Base-by-base conservation (phyloP, 805 yeast species). In the Isabelozyma heimii region DNA sequence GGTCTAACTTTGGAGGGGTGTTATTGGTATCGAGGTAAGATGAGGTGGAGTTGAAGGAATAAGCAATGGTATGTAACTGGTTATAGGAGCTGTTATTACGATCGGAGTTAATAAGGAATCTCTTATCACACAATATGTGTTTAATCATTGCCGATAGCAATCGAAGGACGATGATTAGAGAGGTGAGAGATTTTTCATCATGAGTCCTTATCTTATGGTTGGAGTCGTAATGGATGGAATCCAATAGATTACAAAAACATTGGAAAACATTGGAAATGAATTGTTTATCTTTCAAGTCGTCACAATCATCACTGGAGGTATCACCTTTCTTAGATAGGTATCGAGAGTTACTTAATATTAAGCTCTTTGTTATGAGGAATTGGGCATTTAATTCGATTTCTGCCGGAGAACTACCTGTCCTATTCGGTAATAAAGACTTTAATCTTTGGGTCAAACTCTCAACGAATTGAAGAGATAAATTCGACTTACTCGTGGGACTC, bases 351-450 rank as follows among this genome's bases (percentile, higher is more conserved):
- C 20, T 14, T 14, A 42, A 24, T 8, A 42, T 42, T 15, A 42
- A 27, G 14, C 37, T 14, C 24, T 63, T 65, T 16, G 76, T 66
- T 24, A 59, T 53, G 16, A 65, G 48, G 49, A 65, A 73, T 51
- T 72, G 77, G 2, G 74, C 70, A 47, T 72, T 69, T 40, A 72
- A 57, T 56, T 73, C 77, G 8, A 73, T 73, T 48, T 73, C 77
- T 9, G 65, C 65, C 9, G 70, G 50, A 4, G 70, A 54, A 50
- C 64, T 62, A n/a, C 77, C 76, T 1, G 76, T 67, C 27, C 71
- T 56, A 53, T 59, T 64, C 14, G 78, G 77, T 20, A 73, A 58
- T 24, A 72, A 57, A 24, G 66, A 59, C 44, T 64, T 70, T 39
- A 73, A 57, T 41, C 77, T 50, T 46, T 57, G 57, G 16, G 61